phyloP scores from a whole-genome alignment of 108 stramenopile genomes.

The Fistulifera pelliculosa region DNA sequence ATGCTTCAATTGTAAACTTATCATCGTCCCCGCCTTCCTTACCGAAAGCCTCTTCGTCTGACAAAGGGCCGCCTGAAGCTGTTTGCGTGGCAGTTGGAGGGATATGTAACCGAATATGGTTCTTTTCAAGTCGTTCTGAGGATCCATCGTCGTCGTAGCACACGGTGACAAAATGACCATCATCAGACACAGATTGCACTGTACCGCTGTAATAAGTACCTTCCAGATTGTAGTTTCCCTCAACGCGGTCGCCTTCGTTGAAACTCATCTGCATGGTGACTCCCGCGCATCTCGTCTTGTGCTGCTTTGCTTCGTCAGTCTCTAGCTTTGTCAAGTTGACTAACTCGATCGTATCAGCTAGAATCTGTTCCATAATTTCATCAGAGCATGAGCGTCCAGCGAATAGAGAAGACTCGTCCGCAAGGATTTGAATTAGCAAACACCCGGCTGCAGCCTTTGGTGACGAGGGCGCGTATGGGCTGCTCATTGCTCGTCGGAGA shows the following conservation, averaged over 20 bases:
- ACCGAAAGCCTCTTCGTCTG: conserved; percentile 65
- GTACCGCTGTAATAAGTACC: conserved; percentile 56
- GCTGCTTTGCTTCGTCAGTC: conserved; percentile 19
- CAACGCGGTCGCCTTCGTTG: conserved; percentile 50
- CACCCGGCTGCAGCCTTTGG: conserved; percentile 68
- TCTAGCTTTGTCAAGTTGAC: conserved; percentile 23
- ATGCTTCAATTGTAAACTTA: conserved; percentile 32
- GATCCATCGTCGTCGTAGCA: conserved; percentile 74
- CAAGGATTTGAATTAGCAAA: conserved; percentile 50
- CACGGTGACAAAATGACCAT: conserved; percentile 30
- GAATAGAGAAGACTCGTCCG: conserved; percentile 32
- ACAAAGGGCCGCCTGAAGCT: conserved; percentile 28
- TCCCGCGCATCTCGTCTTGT: conserved; percentile 16
- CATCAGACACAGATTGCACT: conserved; percentile 23
- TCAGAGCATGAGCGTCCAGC: conserved; percentile 13
- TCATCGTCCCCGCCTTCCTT: conserved; percentile 37
- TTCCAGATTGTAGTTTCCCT: conserved; percentile 62
- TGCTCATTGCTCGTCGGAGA: conserved; percentile 39
- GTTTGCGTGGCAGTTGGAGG: conserved; percentile 32
- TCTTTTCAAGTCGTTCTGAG: conserved; percentile 34
- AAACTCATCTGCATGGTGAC: conserved; percentile 23
- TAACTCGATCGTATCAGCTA: conserved; percentile 38
- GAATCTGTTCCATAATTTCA: conserved; percentile 26
- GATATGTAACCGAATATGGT: conserved; percentile 32
- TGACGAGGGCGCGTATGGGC: background rate